These are phyloP conservation scores for Physaria fendleri DNA, from an alignment of 345 rosid genomes.

Conservation along the genomic window DNA sequence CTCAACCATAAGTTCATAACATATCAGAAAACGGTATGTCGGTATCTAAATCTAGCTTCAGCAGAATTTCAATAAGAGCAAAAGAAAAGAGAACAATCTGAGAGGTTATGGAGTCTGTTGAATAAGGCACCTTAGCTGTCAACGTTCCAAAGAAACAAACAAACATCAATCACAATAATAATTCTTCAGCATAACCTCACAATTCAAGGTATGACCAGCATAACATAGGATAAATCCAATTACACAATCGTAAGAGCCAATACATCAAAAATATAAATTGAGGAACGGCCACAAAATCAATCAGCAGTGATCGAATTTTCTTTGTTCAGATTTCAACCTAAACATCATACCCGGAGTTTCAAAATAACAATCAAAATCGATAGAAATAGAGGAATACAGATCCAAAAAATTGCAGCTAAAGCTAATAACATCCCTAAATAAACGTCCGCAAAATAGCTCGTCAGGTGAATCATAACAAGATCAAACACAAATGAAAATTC, in stretches of 20 bases:
- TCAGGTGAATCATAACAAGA: constrained; percentile 1
- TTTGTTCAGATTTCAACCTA: not conserved
- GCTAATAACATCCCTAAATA: not conserved
- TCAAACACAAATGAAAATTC: constrained; percentile 1
- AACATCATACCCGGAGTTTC: too few species aligned
- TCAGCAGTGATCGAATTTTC: not conserved
- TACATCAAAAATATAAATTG: not conserved
- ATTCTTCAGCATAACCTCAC: not conserved
- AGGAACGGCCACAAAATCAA: not conserved
- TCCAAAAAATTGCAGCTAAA: not conserved
- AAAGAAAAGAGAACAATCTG: too few species aligned
- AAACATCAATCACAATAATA: not conserved
- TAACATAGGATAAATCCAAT: not conserved
- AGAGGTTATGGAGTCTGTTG: not conserved
- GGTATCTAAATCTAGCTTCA: not conserved
- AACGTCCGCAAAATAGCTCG: not conserved
- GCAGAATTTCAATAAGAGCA: not conserved
- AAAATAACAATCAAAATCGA: constrained; percentile 8
- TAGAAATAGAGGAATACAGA: not conserved
- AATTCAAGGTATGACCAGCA: not conserved
- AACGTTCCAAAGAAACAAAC: not conserved
- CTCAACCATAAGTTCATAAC: constrained; percentile 14
- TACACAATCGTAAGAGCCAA: not conserved
- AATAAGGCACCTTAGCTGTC: constrained; percentile 5
- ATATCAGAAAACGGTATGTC: too few species aligned